Conservation (phyloP, 306 rosid species). For the Dryas drummondii region DNA sequence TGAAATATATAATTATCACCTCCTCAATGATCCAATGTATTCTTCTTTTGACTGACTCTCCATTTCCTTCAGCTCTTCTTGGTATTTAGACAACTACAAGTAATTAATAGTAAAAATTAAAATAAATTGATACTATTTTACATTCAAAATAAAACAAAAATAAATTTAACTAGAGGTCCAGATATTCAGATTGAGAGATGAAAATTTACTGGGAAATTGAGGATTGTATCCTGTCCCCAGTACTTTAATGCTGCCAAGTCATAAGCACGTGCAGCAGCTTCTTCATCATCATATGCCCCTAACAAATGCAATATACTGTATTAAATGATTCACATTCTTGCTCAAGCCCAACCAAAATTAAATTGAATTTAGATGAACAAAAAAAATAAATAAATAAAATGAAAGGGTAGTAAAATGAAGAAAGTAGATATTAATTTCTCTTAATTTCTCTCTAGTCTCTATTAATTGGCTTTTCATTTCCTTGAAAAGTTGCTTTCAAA, state of each 20-base stretch:
- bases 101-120: background rate
- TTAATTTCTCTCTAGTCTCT: no score
- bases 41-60: conserved; percentile 86
- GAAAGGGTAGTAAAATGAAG: background rate
- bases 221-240: conserved; percentile 87
- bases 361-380: background rate
- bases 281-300: conserved; percentile 97
- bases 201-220: conserved; percentile 72
- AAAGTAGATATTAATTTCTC: background rate
- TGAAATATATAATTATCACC: conserved; percentile 37
- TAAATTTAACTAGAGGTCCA: background rate
- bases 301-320: conserved; percentile 26
- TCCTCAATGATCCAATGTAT: conserved; percentile 85
- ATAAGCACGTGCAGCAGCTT: conserved; percentile 96
- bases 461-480: background rate
- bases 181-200: background rate
- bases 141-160: background rate
- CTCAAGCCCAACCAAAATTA: background rate
- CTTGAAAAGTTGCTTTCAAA: background rate
- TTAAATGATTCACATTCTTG: conserved; percentile 3
- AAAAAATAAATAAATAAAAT: no score
- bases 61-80: conserved; percentile 74
- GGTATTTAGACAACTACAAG: conserved; percentile 57
- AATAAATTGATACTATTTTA: background rate
- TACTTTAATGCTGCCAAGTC: conserved; percentile 99